Conservation (phyloP, 257 asterid genomes). For the Nicotiana undulata region DNA sequence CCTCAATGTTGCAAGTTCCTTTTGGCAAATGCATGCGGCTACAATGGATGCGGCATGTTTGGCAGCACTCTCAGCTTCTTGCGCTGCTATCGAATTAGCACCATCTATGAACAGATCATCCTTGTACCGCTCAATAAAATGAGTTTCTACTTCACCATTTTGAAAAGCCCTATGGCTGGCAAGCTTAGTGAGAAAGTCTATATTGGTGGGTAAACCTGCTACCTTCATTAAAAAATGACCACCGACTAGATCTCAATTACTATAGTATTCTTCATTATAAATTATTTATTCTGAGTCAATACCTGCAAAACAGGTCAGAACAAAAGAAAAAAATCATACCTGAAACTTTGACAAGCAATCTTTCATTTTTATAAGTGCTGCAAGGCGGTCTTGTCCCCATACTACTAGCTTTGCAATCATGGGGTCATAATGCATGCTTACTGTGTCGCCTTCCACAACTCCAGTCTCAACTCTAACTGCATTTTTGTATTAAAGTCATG, state of each 20-base stretch:
- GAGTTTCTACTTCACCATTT: conserved; percentile 87
- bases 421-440: conserved; percentile 98
- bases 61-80: conserved; percentile 39
- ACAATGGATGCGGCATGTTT: conserved; percentile 59
- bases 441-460: conserved; percentile 91
- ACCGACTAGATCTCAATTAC: neutral
- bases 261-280: neutral
- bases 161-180: conserved; percentile 70
- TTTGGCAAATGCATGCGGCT: conserved; percentile 76
- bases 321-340: conserved; percentile 29
- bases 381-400: conserved; percentile 84
- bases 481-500: conserved; percentile 23
- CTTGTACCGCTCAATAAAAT: conserved; percentile 79
- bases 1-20: conserved; percentile 33
- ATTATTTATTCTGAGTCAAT: neutral
- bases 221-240: conserved; percentile 39
- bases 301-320: neutral
- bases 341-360: conserved; percentile 84
- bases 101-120: conserved; percentile 61
- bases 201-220: conserved; percentile 97
- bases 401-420: conserved; percentile 99
- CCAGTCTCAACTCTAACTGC: conserved; percentile 98
- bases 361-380: conserved; percentile 80
- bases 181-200: conserved; percentile 77
- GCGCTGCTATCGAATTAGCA: conserved; percentile 29